Percentiles rank a stretch among this genome's conserved stretches.
These are phyloP conservation scores for Protea cynaroides DNA, from an alignment of 164 flowering plant genomes.

Conservation along the genomic window DNA sequence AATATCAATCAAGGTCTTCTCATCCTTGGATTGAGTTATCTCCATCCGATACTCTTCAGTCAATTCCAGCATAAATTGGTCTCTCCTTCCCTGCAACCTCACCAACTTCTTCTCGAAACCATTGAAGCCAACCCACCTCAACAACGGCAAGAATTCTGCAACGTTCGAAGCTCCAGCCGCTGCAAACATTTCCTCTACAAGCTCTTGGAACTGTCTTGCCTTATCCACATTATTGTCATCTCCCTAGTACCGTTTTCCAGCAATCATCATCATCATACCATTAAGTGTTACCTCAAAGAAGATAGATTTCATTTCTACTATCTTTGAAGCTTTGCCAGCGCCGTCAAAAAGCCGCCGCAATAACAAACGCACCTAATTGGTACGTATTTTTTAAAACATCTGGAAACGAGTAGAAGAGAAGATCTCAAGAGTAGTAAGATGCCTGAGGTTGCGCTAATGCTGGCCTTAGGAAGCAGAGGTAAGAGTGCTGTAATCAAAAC, in stretches of 20 bases:
- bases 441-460: slow-evolving; percentile 48
- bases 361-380: slow-evolving; percentile 30
- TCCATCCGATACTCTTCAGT: slow-evolving; percentile 27
- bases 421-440: slow-evolving; percentile 29
- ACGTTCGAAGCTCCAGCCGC: slow-evolving; percentile 11
- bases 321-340: background rate
- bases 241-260: slow-evolving; percentile 46
- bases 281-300: slow-evolving; percentile 36
- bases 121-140: slow-evolving; percentile 21
- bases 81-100: slow-evolving; percentile 23
- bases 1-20: slow-evolving; percentile 18
- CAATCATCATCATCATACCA: slow-evolving; percentile 44
- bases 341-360: slow-evolving; percentile 10
- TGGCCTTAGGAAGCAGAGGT: slow-evolving; percentile 40
- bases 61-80: slow-evolving; percentile 35
- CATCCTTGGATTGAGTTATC: background rate
- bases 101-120: slow-evolving; percentile 23
- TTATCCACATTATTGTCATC: slow-evolving; percentile 22
- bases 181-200: slow-evolving; percentile 13
- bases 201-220: slow-evolving; percentile 20
- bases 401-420: slow-evolving; percentile 35
- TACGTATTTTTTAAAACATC: slow-evolving; percentile 19
- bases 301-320: slow-evolving; percentile 26
- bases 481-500: slow-evolving; percentile 28
- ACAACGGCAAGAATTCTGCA: slow-evolving; percentile 31